phyloP scores from a whole-genome alignment of 1,284 basidiomycete genomes.

The Irpex lacteus region DNA sequence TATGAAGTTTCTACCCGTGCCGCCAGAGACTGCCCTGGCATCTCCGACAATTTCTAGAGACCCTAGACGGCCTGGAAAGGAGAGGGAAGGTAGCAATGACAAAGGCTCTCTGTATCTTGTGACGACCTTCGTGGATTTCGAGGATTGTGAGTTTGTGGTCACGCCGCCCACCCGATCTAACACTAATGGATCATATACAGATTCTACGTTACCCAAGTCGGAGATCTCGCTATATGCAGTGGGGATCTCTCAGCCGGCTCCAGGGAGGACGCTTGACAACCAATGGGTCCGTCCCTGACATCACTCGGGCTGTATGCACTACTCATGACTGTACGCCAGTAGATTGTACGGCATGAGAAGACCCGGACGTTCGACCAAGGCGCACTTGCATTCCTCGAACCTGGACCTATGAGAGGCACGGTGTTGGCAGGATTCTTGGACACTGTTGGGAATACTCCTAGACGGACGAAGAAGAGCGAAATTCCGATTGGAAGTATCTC shows the following conservation, averaged over 20 bases:
- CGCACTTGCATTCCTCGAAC: constrained; percentile 40
- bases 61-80: constrained; percentile 16
- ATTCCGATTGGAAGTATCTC: constrained; percentile 46
- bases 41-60: constrained; percentile 21
- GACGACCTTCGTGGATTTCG: constrained; percentile 54
- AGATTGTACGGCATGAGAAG: constrained; percentile 30
- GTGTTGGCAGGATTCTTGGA: constrained; percentile 45
- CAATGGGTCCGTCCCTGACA: constrained; percentile 27
- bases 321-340: constrained; percentile 22
- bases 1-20: constrained; percentile 45
- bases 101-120: constrained; percentile 40
- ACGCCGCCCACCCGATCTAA: background rate
- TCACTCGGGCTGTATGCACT: background rate
- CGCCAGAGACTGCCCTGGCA: constrained; percentile 23
- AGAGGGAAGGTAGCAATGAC: constrained; percentile 13
- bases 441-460: constrained; percentile 36
- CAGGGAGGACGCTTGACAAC: background rate
- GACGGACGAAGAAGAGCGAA: constrained; percentile 36
- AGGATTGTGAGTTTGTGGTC: constrained; percentile 47
- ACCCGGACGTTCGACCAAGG: constrained; percentile 39
- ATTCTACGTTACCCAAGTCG: constrained; percentile 26
- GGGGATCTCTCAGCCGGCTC: constrained; percentile 6
- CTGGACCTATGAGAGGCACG: constrained; percentile 26
- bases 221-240: constrained; percentile 26
- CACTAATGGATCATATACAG: constrained; percentile 12